Base-by-base conservation (phyloP, 2,329 filamentous ascomycete genomes). In the Thermothelomyces thermophilus region DNA sequence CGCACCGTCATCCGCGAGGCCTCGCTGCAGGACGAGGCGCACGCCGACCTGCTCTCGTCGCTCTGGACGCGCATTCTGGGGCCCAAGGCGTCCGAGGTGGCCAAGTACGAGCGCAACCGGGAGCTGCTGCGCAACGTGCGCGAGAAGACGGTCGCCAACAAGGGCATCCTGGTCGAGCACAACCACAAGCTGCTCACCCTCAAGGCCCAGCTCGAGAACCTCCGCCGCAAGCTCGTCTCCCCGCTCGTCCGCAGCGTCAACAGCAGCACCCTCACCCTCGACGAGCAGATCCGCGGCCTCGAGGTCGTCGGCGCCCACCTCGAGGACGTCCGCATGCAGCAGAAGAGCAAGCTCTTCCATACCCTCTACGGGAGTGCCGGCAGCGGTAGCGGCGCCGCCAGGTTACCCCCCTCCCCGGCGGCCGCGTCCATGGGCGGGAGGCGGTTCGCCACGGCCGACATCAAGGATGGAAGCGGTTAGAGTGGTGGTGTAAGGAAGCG, bases 91-190 rank as follows among this genome's bases (percentile, higher is more conserved):
- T 76, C 75, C 39, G 78, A 84, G 57, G 75, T 95, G n/a, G 80
- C 82, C 63, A 96, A 96, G 67, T 96, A 90, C 68, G 89, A 95
- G 66, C 88, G 87, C 69, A 97, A 97, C 73, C 84, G 85, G 55
- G 76, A 82, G 43, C 75, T 96, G 1, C 79, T 97, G 20, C 79
- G 77, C 43, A 85, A 84, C 57, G 85, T 97, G 50, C 83, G 90
- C 55, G 80, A 85, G 51, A 86, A 86, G 61, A 95, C 90, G 1
- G 82, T 95, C 20, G 80, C 82, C 54, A 95, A 96, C 71, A 96
- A 96, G 69, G 81, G 83, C 56, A 77, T 94, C 31, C 77, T 97
- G 8, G 82, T 93, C 56, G 86, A 90, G 60, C 90, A 96, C 67
- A 93, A 94, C 61, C 82, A 86, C 53, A 85, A 87, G 55, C 78